Base-by-base conservation (phyloP, 345 rosid genomes). In the Abelmoschus esculentus region DNA sequence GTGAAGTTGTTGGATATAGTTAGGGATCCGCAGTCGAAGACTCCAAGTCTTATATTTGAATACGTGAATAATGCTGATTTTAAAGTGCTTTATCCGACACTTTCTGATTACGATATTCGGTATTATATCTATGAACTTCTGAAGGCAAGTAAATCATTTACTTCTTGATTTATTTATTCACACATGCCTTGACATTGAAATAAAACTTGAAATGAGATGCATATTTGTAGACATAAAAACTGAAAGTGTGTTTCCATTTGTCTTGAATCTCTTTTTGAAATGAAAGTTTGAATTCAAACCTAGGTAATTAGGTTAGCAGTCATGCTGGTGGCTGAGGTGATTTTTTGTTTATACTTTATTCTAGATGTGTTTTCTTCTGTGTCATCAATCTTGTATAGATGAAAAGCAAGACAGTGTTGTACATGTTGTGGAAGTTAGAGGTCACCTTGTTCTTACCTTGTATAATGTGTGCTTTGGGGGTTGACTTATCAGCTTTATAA, bases 111-210 rank as follows among this genome's bases (percentile, higher is more conserved):
- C 76, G 99, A 91, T 77, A 88, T 91, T 75, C 83, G 97, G 32
- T 93, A 91, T 75, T 93, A 93, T 34, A 89, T 89, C 50, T 91
- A 80, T 59, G 96, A 91, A 80, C 97, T 93, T 84, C 69, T 95
- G 36, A 95, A 91, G 90, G 97, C 80, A 74, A 70, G 88, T 69
- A 29, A 62, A 42, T 66, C 4, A 8, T 71, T 73, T 73, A 59
- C 61, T 47, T 66, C n/a, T 63, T 65, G 62, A 61, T 11, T 74
- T 4, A 38, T 5, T 38, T 58, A 29, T 69, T 56, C 38, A 36
- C 44, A 14, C 22, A 28, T 49, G 40, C 57, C 26, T 14, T 66
- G 55, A 31, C 19, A 14, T 28, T 66, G 26, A 47, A 44, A 14
- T 64, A 38, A 31, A 19, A 42, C 1, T 26, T 65, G 19, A 6